A percentile compares a stretch with the other conserved stretches of the same genome.
Conservation (phyloP, 805 yeast species). For the Saccharomycopsis capsularis region DNA sequence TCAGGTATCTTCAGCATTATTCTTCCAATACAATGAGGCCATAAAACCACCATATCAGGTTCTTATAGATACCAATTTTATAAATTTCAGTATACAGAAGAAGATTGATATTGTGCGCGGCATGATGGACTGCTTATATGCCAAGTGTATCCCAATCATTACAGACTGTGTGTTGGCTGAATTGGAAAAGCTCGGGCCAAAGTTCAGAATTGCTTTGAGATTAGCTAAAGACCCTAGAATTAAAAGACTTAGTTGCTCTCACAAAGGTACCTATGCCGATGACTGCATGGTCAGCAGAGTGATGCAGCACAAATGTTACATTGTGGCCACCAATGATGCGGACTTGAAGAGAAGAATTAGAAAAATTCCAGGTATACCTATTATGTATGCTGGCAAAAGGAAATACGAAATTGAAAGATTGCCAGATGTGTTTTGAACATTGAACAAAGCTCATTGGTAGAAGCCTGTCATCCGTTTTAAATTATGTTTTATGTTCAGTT, state of each 20-base stretch:
- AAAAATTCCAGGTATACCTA: conserved; percentile 95
- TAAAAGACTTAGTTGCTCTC: conserved; percentile 78
- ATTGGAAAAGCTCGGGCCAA: conserved; percentile 91
- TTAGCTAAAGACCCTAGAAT: conserved; percentile 93
- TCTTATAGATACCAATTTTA: conserved; percentile 91
- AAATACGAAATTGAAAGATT: conserved; percentile 87
- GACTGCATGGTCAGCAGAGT: conserved; percentile 93
- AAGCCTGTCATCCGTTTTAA: too few species aligned
- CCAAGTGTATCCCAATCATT: conserved; percentile 90
- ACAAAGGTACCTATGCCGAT: conserved; percentile 97
- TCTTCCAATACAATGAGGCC: conserved; percentile 89
- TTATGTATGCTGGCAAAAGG: conserved; percentile 94
- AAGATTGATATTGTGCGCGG: conserved; percentile 93
- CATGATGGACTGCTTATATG: conserved; percentile 91
- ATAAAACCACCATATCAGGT: conserved; percentile 98
- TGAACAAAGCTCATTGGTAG: too few species aligned
- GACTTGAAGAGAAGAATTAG: conserved; percentile 89
- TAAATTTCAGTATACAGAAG: conserved; percentile 93
- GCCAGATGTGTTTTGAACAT: conserved; percentile 93
- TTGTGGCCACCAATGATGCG: conserved; percentile 97
- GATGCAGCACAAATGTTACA: conserved; percentile 91
- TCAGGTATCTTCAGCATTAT: conserved; percentile 91
- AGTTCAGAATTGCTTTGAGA: conserved; percentile 84
- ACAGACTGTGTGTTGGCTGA: conserved; percentile 99
- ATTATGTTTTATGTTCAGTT: too few species aligned